phyloP scores from a whole-genome alignment of 106 monocot species.

The Agapanthus africanus region DNA sequence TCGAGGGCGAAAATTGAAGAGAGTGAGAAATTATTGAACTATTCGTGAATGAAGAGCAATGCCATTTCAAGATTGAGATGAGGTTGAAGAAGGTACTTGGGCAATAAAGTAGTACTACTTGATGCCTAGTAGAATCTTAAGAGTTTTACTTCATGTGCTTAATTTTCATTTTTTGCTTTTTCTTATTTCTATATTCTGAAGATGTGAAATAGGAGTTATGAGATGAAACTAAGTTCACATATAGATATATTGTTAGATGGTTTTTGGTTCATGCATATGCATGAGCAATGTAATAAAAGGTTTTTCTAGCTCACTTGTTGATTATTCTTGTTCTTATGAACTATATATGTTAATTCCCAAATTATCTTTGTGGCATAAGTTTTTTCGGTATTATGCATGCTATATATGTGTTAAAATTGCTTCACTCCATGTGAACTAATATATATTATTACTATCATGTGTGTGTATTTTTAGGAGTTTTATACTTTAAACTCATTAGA shows the following conservation, averaged over 20 bases:
- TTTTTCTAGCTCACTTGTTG: no score
- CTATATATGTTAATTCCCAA: no score
- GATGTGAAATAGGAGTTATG: constrained; percentile 16
- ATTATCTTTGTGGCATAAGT: no score
- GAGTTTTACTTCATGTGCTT: constrained; percentile 1
- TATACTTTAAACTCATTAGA: no score
- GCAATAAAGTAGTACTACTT: constrained; percentile 4
- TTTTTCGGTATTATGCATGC: no score
- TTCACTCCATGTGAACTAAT: no score
- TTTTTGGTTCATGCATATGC: constrained; percentile 2
- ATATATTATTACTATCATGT: no score
- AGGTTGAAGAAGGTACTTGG: constrained; percentile 6
- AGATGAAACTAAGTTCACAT: neutral
- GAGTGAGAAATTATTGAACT: no score
- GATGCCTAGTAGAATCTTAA: constrained; percentile 1
- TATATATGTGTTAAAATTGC: no score
- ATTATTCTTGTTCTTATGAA: no score
- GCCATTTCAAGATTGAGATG: neutral
- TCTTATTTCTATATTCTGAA: constrained; percentile 3
- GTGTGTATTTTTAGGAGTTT: no score
- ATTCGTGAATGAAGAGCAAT: neutral
- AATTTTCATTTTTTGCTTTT: neutral
- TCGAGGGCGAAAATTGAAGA: neutral
- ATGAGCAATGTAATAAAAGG: constrained; percentile 3
- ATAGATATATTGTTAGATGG: constrained; percentile 2